Percentiles rank a stretch among this genome's conserved stretches.
Evolutionary conservation across 768 basidiomycete genomes (phyloP).

Genomic region (Naematelia encephala): DNA sequence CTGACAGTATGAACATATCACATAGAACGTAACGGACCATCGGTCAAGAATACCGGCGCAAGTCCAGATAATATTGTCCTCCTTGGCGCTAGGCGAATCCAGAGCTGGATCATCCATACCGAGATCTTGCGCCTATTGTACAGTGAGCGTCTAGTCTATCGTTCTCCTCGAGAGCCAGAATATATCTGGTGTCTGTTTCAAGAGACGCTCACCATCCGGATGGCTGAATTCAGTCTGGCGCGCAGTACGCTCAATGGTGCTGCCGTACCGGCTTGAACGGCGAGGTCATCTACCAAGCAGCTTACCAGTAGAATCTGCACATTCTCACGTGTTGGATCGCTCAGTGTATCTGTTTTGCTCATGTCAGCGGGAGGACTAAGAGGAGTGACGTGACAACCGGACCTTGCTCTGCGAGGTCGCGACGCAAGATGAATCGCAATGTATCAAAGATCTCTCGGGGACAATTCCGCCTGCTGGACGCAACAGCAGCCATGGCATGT

Average conservation of each 20-base stretch:
- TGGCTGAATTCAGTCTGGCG: constrained; percentile 16
- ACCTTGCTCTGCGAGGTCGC: too few species aligned
- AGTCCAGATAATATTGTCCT: constrained; percentile 19
- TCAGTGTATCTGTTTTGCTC: constrained; percentile 11
- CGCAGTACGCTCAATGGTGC: constrained; percentile 9
- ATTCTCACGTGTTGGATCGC: constrained; percentile 14
- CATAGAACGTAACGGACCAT: constrained; percentile 12
- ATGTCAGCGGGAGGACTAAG: neutral
- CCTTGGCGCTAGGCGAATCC: neutral
- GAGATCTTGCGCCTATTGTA: constrained; percentile 19
- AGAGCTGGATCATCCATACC: constrained; percentile 9
- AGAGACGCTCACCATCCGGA: constrained; percentile 16
- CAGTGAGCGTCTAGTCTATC: neutral
- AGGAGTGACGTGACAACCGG: too few species aligned
- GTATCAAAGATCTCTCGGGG: constrained; percentile 25
- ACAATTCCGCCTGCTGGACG: constrained; percentile 17
- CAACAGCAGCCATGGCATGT: constrained; percentile 21
- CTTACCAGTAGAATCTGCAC: constrained; percentile 18
- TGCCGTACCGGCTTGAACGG: constrained; percentile 10
- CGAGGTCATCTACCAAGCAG: constrained; percentile 20
- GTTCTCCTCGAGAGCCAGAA: too few species aligned
- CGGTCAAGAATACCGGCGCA: constrained; percentile 20
- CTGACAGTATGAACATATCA: too few species aligned
- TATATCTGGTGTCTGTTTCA: too few species aligned
- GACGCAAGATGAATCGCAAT: constrained; percentile 11